A percentile compares a stretch with the other conserved stretches of the same genome.
phyloP scores from a whole-genome alignment of 768 basidiomycete genomes.

The Mrakia gelida region DNA sequence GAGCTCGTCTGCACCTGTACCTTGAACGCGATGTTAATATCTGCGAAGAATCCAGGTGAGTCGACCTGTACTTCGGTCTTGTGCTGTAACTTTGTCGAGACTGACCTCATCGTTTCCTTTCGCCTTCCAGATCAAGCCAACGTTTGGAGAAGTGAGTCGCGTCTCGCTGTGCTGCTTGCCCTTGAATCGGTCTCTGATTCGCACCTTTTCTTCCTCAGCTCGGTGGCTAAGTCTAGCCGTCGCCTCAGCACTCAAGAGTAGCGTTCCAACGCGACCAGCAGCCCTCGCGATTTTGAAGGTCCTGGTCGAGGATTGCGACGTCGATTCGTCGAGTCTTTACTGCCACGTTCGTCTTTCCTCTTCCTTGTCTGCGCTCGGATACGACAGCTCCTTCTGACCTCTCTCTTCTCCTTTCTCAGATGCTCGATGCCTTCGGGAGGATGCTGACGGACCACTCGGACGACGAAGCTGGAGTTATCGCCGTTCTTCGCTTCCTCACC shows the following conservation, averaged over 20 bases:
- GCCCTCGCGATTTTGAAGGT: neutral
- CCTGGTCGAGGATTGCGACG: neutral
- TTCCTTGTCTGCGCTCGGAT: neutral
- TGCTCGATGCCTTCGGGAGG: conserved; percentile 4
- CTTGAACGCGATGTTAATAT: neutral
- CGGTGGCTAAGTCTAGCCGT: neutral
- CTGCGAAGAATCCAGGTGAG: neutral
- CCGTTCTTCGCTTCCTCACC: neutral
- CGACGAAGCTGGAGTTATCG: conserved; percentile 1
- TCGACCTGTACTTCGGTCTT: neutral
- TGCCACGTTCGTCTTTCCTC: neutral
- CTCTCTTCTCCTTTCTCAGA: neutral
- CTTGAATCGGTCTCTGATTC: neutral
- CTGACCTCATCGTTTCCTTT: neutral
- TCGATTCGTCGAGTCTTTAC: conserved; percentile 1
- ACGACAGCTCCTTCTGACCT: neutral
- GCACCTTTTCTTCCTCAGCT: neutral
- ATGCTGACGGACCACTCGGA: neutral
- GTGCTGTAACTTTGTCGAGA: neutral
- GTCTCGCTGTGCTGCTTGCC: too few relatives aligned
- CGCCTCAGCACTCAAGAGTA: neutral
- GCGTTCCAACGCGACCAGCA: neutral
- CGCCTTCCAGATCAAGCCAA: neutral
- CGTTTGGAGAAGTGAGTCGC: conserved; percentile 5
- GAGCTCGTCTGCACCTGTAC: neutral